Conservation (phyloP, 805 yeast genomes). For the Starmerella floricola region DNA sequence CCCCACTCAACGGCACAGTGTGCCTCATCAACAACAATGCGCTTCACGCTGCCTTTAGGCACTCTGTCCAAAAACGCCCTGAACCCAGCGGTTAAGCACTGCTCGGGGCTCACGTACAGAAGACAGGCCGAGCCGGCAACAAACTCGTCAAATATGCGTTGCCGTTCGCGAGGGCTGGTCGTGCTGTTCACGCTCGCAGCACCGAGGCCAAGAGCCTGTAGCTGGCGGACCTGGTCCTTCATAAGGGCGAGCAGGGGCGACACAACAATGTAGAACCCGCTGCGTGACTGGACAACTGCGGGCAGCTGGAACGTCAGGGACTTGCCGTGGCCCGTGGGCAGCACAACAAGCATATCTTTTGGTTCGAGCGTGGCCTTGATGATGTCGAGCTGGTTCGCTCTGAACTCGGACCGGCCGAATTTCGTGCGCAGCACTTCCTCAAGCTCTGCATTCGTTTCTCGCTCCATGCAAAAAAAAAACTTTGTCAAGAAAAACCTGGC, state of each 20-base stretch:
- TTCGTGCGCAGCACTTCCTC: conserved; percentile 13
- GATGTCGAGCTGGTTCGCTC: conserved; percentile 23
- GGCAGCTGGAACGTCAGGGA: conserved; percentile 92
- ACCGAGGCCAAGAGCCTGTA: conserved; percentile 47
- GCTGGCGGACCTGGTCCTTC: conserved; percentile 89
- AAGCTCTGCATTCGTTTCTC: no score
- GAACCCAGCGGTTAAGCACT: conserved; percentile 47
- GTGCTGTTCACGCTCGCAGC: conserved; percentile 83
- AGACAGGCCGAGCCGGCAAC: conserved; percentile 47
- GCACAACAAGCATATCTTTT: conserved; percentile 77
- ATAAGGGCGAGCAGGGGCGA: conserved; percentile 90
- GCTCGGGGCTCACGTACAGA: conserved; percentile 81
- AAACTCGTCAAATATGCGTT: conserved; percentile 47
- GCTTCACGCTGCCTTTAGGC: conserved; percentile 47
- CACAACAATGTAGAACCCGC: conserved; percentile 67
- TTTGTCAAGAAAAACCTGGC: no score
- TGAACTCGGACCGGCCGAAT: conserved; percentile 17
- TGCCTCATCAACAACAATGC: conserved; percentile 92
- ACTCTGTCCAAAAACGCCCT: conserved; percentile 48
- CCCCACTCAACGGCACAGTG: conserved; percentile 99
- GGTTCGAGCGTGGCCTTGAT: conserved; percentile 33
- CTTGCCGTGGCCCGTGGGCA: conserved; percentile 99
- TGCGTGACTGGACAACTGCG: conserved; percentile 45
- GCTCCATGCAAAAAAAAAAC: no score
- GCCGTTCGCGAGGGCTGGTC: conserved; percentile 49